Evolutionary conservation across 2,329 filamentous ascomycete species (phyloP).

Genomic region (Fusarium subglutinans): DNA sequence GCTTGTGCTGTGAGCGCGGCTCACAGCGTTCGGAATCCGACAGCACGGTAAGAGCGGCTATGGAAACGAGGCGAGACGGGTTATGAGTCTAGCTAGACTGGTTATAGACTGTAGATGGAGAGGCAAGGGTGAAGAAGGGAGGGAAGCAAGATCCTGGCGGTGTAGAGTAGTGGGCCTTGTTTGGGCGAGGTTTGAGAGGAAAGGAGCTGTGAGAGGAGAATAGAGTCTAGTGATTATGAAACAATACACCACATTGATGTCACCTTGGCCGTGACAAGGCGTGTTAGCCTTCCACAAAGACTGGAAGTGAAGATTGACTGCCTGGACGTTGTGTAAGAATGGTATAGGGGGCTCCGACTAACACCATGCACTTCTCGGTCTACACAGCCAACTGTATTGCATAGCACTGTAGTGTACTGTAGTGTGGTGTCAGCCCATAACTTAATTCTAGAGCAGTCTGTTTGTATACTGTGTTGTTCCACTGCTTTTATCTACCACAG

Average conservation of each 20-base stretch:
- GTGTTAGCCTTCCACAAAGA: neutral
- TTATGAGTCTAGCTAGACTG: neutral
- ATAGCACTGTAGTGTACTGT: neutral
- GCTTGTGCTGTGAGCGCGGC: neutral
- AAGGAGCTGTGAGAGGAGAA: neutral
- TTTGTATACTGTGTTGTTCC: neutral
- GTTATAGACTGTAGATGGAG: neutral
- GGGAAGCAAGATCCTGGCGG: neutral
- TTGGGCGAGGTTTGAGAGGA: neutral
- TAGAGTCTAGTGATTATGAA: neutral
- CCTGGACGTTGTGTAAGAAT: neutral
- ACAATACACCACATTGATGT: neutral
- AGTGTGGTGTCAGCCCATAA: neutral
- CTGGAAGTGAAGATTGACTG: neutral
- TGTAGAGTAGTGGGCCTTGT: neutral
- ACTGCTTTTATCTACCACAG: neutral
- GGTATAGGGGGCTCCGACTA: neutral
- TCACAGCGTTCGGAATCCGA: constrained; percentile 10
- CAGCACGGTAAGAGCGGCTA: constrained; percentile 7
- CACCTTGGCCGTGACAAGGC: neutral
- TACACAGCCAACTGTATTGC: neutral
- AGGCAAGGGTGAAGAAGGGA: neutral
- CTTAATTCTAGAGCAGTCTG: neutral
- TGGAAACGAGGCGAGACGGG: constrained; percentile 8
- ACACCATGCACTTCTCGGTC: neutral